phyloP scores from a whole-genome alignment of 805 yeast species.

The Candida krabiensis region DNA sequence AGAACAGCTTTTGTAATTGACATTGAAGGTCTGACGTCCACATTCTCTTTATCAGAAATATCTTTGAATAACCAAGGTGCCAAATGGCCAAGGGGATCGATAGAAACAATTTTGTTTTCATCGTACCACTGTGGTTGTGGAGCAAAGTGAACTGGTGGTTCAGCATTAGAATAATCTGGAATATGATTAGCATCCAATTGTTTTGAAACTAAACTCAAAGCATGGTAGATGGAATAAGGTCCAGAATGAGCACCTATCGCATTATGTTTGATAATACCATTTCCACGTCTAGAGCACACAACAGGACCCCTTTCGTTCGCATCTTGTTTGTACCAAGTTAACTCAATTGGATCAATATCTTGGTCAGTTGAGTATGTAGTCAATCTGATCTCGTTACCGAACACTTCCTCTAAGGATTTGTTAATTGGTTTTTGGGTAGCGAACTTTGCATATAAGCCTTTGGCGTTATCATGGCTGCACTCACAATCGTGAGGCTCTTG shows the following conservation, averaged over 20 bases:
- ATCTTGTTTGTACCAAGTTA: slow-evolving; percentile 54
- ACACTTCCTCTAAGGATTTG: slow-evolving; percentile 22
- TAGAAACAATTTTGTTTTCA: slow-evolving; percentile 55
- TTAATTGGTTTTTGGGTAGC: slow-evolving; percentile 17
- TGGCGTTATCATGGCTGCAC: neutral
- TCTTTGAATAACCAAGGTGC: slow-evolving; percentile 60
- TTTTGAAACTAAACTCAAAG: slow-evolving; percentile 60
- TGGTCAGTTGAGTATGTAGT: slow-evolving; percentile 56
- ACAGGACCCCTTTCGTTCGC: slow-evolving; percentile 55
- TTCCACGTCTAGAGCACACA: slow-evolving; percentile 50
- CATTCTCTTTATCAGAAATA: slow-evolving; percentile 42
- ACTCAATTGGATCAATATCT: slow-evolving; percentile 46
- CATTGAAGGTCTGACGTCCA: slow-evolving; percentile 63
- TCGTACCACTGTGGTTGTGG: slow-evolving; percentile 59
- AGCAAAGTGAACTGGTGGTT: slow-evolving; percentile 57
- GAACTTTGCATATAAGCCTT: neutral
- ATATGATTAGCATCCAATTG: slow-evolving; percentile 51
- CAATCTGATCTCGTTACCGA: slow-evolving; percentile 38
- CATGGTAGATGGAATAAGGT: slow-evolving; percentile 63
- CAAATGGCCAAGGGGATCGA: slow-evolving; percentile 68
- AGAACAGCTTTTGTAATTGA: slow-evolving; percentile 67
- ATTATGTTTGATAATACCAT: slow-evolving; percentile 54
- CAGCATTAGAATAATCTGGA: slow-evolving; percentile 63
- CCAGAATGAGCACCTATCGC: slow-evolving; percentile 68
- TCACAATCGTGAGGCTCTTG: slow-evolving; percentile 1